These are phyloP conservation scores for Tremella fuciformis DNA, from an alignment of 768 basidiomycete species.

Conservation along the genomic window DNA sequence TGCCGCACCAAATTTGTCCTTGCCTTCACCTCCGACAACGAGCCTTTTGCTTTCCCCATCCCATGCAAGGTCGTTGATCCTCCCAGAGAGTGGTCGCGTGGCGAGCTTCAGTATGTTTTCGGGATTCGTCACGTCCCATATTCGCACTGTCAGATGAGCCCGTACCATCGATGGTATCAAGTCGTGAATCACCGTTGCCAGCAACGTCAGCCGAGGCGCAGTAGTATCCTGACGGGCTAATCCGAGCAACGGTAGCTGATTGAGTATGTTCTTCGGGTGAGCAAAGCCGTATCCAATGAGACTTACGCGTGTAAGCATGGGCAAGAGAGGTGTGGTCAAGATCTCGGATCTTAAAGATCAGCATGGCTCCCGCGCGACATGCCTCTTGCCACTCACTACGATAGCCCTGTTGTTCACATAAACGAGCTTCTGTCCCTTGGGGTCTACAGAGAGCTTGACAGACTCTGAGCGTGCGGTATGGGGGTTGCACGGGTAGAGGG, in stretches of 20 bases:
- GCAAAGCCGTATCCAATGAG: neutral
- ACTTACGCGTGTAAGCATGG: conserved; percentile 60
- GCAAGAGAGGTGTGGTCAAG: conserved; percentile 67
- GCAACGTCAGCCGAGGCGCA: conserved; percentile 82
- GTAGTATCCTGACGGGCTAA: conserved; percentile 92
- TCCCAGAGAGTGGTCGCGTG: conserved; percentile 46
- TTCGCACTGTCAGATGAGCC: conserved; percentile 72
- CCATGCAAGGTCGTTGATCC: conserved; percentile 90
- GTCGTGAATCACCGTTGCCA: conserved; percentile 70
- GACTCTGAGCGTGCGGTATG: conserved; percentile 64
- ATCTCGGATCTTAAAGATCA: conserved; percentile 68
- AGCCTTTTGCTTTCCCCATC: conserved; percentile 96
- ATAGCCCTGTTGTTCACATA: conserved; percentile 82
- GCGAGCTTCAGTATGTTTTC: conserved; percentile 70
- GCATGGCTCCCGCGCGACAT: neutral
- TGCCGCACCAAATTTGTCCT: conserved; percentile 61
- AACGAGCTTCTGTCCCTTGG: conserved; percentile 72
- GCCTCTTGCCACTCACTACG: conserved; percentile 63
- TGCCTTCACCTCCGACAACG: conserved; percentile 86
- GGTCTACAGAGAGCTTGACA: conserved; percentile 65
- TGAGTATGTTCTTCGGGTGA: conserved; percentile 65
- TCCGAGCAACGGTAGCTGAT: conserved; percentile 79
- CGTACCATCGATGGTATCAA: too few species aligned
- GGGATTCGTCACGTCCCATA: conserved; percentile 90
- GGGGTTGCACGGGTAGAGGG: conserved; percentile 66